A percentile compares a stretch with the other conserved stretches of the same genome.
Conservation (phyloP, 1,139 yeast species). For the Kodamaea fungicola region DNA sequence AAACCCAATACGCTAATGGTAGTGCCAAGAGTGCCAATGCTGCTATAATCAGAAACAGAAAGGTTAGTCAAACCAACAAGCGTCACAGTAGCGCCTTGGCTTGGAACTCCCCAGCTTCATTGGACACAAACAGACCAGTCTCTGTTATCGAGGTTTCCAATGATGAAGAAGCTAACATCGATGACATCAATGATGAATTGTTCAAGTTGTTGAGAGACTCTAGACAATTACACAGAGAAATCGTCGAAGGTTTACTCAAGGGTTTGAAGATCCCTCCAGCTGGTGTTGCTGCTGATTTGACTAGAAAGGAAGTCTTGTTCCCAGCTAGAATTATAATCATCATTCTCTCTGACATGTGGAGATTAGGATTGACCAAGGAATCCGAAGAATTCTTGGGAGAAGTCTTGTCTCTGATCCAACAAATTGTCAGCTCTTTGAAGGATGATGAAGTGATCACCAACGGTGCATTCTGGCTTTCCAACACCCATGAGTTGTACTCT, state of each 20-base stretch:
- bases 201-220: constrained; percentile 76
- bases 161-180: constrained; percentile 56
- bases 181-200: constrained; percentile 70
- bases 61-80: constrained; percentile 29
- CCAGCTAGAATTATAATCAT: constrained; percentile 95
- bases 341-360: constrained; percentile 96
- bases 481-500: constrained; percentile 92
- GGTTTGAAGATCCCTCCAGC: constrained; percentile 88
- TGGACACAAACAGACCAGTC: constrained; percentile 46
- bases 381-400: constrained; percentile 90
- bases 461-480: constrained; percentile 97
- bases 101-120: constrained; percentile 31
- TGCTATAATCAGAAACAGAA: constrained; percentile 18
- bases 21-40: constrained; percentile 4
- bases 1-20: constrained; percentile 24
- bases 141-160: constrained; percentile 57
- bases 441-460: constrained; percentile 88
- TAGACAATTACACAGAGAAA: constrained; percentile 74
- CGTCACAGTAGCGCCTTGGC: constrained; percentile 43
- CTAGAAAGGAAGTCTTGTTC: constrained; percentile 89
- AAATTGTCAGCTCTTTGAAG: constrained; percentile 62
- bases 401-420: constrained; percentile 84
- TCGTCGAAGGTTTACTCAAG: constrained; percentile 81
- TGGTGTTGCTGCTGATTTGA: constrained; percentile 76
- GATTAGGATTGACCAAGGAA: constrained; percentile 89